A percentile compares a stretch with the other conserved stretches of the same genome.
These are phyloP conservation scores for Dioscorea cayenensis DNA, from an alignment of 116 monocot species.

Conservation along the genomic window DNA sequence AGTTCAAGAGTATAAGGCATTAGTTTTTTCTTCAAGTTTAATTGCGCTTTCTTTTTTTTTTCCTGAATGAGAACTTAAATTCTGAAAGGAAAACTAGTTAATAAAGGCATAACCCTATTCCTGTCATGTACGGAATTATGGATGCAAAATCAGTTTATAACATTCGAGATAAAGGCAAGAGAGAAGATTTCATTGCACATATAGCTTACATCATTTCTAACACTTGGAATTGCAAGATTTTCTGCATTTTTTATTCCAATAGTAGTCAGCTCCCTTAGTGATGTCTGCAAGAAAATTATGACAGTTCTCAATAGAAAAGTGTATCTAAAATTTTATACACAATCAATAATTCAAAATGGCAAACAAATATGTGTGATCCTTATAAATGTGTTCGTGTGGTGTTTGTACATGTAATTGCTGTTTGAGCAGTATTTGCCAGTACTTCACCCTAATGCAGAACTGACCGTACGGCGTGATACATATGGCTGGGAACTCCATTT, in stretches of 20 bases:
- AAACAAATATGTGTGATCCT: slow-evolving; percentile 3
- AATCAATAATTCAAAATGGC: not conserved
- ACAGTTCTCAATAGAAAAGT: not conserved
- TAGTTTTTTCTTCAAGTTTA: too few species aligned
- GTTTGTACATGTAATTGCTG: slow-evolving; percentile 3
- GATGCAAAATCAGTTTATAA: too few species aligned
- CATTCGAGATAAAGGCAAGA: not conserved
- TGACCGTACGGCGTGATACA: slow-evolving; percentile 94
- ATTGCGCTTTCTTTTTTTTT: too few species aligned
- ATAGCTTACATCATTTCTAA: slow-evolving; percentile 90
- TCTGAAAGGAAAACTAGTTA: not conserved
- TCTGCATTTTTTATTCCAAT: slow-evolving; percentile 95
- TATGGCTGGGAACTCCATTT: slow-evolving; percentile 95
- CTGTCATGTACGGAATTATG: not conserved
- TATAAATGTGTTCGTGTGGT: slow-evolving; percentile 5
- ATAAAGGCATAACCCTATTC: not conserved
- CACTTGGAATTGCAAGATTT: slow-evolving; percentile 91
- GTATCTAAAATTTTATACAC: not conserved
- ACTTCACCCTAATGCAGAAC: slow-evolving; percentile 41
- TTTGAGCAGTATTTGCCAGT: slow-evolving; percentile 25
- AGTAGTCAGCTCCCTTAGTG: slow-evolving; percentile 76
- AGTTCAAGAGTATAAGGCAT: too few species aligned
- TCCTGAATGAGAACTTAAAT: too few species aligned
- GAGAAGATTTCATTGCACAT: not conserved
- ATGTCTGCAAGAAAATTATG: slow-evolving; percentile 47